Base-by-base conservation (phyloP, 192 early-diverging fungal species). In the Coemansia javaensis region DNA sequence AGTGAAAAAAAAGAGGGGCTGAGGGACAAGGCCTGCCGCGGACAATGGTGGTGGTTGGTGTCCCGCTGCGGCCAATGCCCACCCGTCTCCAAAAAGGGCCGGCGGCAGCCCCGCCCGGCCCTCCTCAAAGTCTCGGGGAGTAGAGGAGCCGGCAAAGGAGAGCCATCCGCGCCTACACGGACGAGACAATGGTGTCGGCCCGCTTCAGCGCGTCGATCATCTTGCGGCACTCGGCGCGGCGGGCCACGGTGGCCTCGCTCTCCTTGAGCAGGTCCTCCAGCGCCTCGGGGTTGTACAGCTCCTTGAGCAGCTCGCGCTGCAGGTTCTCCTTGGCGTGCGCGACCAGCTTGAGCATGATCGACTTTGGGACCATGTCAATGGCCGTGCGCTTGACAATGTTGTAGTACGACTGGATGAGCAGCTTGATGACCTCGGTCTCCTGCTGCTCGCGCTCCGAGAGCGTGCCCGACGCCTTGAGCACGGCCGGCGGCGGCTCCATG, bases 361-460 rank as follows among this genome's bases (percentile, higher is more conserved):
- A 89, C 67, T 99, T 99, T 40, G 97, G 97, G 0, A 99, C 88
- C 79, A 97, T 86, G 64, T 99, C 97, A 41, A 91, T 83, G 37
- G 91, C 81, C 5, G 95, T 97, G 49, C 94, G 89, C 78, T 99
- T 99, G 44, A 98, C 95, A 78, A 99, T 98, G 66, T 91, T 90
- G 64, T 85, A 99, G 80, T 99, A 99, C 15, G 95, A 98, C 51
- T 90, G 82, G 47, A 99, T 91, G 46, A 97, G 75, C 40, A 98
- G 76, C 75, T 98, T 99, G 63, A 98, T 99, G 15, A 99, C 93
- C 75, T 99, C 97, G 4, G 89, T 98, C 54, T 99, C 97, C 77
- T 94, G 89, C 66, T 84, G 79, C 75, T 99, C 97, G 39, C 95
- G 85, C 66, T 99, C 97, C 15, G 95, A 97, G 24, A 98, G 69